Percentiles rank a stretch among this genome's conserved stretches.
phyloP scores from a whole-genome alignment of 768 basidiomycete genomes.

The Mycena maculata region DNA sequence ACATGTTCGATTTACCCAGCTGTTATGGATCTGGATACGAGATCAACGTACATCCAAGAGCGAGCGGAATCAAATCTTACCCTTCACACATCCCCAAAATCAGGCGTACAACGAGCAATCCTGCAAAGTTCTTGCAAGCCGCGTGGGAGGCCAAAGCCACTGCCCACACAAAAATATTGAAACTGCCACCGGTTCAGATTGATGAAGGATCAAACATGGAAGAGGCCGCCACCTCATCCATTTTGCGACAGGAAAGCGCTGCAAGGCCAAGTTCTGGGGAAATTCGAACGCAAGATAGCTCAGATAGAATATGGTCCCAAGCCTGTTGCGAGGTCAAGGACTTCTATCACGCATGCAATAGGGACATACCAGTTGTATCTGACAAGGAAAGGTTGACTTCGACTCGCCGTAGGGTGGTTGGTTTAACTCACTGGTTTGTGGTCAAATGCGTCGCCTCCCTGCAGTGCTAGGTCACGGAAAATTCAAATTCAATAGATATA shows the following conservation, averaged over 20 bases:
- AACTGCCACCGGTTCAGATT: slow-evolving; percentile 46
- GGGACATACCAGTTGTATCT: slow-evolving; percentile 73
- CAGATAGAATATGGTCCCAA: slow-evolving; percentile 81
- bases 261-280: slow-evolving; percentile 81
- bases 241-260: slow-evolving; percentile 80
- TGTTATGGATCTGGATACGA: slow-evolving; percentile 67
- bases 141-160: slow-evolving; percentile 69
- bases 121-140: slow-evolving; percentile 76
- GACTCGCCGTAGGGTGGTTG: not conserved
- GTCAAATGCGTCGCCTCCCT: slow-evolving; percentile 73
- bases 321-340: slow-evolving; percentile 64
- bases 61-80: slow-evolving; percentile 20
- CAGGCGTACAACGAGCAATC: slow-evolving; percentile 74
- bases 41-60: not conserved
- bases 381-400: not conserved
- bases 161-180: slow-evolving; percentile 83
- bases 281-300: slow-evolving; percentile 73
- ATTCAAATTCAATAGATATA: slow-evolving; percentile 26
- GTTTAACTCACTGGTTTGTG: slow-evolving; percentile 66
- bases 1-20: slow-evolving; percentile 51
- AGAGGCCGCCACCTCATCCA: slow-evolving; percentile 74
- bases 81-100: slow-evolving; percentile 81
- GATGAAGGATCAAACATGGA: not conserved
- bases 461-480: not conserved
- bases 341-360: slow-evolving; percentile 38